Percentiles rank a stretch among this genome's conserved stretches.
Conservation (phyloP, 108 stramenopile genomes). For the Fragilariopsis cylindrus region DNA sequence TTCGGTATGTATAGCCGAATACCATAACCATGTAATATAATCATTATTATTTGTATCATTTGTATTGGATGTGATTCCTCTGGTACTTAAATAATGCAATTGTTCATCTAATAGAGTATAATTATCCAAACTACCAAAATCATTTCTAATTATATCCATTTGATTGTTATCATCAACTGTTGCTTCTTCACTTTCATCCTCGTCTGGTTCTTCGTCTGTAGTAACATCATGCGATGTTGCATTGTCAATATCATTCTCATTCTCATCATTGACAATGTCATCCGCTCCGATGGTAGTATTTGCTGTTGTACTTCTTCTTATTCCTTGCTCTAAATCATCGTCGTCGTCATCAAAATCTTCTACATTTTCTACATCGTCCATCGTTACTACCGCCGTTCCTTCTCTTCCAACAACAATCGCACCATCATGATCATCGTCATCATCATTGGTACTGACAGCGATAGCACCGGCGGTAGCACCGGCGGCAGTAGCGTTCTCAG, state of each 20-base stretch:
- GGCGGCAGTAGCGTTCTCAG: background rate
- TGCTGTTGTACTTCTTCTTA: background rate
- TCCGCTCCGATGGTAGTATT: background rate
- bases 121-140: constrained; percentile 4
- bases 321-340: background rate
- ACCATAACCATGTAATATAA: constrained; percentile 12
- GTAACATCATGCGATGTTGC: background rate
- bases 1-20: background rate
- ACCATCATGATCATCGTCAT: no score
- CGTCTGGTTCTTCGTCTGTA: background rate
- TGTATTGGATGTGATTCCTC: no score
- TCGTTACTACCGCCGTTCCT: background rate
- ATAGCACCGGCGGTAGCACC: background rate
- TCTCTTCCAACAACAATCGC: background rate
- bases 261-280: background rate
- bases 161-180: no score
- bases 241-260: background rate
- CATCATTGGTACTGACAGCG: no score
- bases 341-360: background rate
- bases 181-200: no score
- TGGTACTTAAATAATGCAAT: background rate
- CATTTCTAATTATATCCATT: background rate
- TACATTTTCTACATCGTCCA: background rate
- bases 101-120: background rate
- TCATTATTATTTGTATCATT: background rate